Evolutionary conservation across 2,329 filamentous ascomycete genomes (phyloP).

Genomic region (Beauveria pseudobassiana): DNA sequence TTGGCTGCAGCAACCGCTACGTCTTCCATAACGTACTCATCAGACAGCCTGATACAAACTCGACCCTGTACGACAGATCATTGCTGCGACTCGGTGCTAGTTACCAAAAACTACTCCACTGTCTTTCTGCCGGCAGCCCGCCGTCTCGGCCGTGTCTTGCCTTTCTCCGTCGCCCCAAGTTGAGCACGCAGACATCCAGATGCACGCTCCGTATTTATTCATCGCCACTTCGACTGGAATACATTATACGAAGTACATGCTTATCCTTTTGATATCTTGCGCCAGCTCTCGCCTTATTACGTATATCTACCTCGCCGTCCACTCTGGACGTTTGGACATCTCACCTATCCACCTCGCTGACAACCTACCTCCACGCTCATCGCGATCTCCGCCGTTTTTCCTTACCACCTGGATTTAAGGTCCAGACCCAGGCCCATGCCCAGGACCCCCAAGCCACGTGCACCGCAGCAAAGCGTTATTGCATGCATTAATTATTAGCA

Average conservation of each 20-base stretch:
- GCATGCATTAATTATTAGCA: slow-evolving; percentile 1
- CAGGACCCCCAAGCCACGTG: slow-evolving; percentile 2
- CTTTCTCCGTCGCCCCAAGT: not conserved
- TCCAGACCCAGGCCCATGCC: slow-evolving; percentile 6
- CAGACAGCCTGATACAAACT: not conserved
- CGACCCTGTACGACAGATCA: not conserved
- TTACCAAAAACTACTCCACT: not conserved
- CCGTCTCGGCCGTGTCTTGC: not conserved
- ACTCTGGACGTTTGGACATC: not conserved
- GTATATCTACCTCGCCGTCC: not conserved
- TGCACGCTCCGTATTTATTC: not conserved
- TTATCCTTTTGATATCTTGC: not conserved
- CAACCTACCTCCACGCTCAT: not conserved
- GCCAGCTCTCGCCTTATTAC: not conserved
- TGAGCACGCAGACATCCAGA: not conserved
- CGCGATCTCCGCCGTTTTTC: not conserved
- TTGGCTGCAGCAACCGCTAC: not conserved
- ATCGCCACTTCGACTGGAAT: not conserved
- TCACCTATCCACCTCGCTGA: not conserved
- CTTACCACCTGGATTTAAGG: not conserved
- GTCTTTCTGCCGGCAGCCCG: not conserved
- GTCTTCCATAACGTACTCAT: not conserved
- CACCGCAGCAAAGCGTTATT: not conserved
- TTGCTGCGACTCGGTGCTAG: not conserved
- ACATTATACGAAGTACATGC: not conserved